These are phyloP conservation scores for Anacardium occidentale DNA, from an alignment of 345 rosid genomes.

Conservation along the genomic window DNA sequence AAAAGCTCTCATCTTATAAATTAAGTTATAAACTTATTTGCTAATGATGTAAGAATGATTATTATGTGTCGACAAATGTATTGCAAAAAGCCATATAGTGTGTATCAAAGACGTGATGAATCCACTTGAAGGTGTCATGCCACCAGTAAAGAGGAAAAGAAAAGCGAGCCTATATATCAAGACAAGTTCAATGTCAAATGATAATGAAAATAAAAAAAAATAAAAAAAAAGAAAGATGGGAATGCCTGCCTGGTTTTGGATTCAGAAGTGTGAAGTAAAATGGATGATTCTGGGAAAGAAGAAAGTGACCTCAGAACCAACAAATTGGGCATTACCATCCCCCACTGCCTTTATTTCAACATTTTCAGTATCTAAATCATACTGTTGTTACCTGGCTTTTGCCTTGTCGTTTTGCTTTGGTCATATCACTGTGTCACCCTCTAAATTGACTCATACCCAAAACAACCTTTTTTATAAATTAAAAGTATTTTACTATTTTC, in stretches of 20 bases:
- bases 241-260: conserved; percentile 10
- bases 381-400: background rate
- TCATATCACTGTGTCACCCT: conserved; percentile 5
- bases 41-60: too few species aligned
- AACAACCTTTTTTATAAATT: background rate
- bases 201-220: too few species aligned
- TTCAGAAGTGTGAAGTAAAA: conserved; percentile 6
- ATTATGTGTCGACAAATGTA: too few species aligned
- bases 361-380: background rate
- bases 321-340: background rate
- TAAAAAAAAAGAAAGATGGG: conserved; percentile 12
- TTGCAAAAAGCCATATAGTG: too few species aligned
- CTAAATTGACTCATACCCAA: conserved; percentile 10
- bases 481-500: too few species aligned
- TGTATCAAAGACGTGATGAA: background rate
- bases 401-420: conserved; percentile 11
- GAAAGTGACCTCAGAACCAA: background rate
- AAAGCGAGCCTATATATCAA: conserved; percentile 8
- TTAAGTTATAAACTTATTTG: too few species aligned
- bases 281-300: conserved; percentile 12
- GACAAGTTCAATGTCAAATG: conserved; percentile 17
- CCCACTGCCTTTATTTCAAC: background rate
- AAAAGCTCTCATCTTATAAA: too few species aligned
- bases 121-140: background rate
- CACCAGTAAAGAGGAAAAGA: background rate